Evolutionary conservation across 2,329 filamentous ascomycete species (phyloP).

Genomic region (Aureobasidium sp.): DNA sequence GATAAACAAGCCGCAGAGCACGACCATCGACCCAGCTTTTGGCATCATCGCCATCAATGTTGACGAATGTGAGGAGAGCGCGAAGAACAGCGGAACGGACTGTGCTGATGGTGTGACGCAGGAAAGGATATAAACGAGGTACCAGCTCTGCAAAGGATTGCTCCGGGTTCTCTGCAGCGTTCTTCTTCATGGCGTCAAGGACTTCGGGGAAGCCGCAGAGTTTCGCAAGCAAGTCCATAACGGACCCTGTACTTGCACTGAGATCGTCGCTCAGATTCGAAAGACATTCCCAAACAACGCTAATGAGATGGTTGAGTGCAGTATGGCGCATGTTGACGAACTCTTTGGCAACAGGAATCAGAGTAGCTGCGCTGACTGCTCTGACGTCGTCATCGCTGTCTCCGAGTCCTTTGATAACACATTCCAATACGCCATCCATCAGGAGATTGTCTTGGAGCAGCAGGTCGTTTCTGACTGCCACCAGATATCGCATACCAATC

Average conservation of each 20-base stretch:
- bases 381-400: slow-evolving; percentile 93
- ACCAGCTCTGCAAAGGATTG: slow-evolving; percentile 90
- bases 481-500: slow-evolving; percentile 91
- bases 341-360: slow-evolving; percentile 93
- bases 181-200: slow-evolving; percentile 85
- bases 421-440: slow-evolving; percentile 85
- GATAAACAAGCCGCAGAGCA: slow-evolving; percentile 81
- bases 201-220: slow-evolving; percentile 93
- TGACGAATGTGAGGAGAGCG: slow-evolving; percentile 85
- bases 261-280: slow-evolving; percentile 95
- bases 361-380: slow-evolving; percentile 91
- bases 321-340: slow-evolving; percentile 78
- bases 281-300: slow-evolving; percentile 95
- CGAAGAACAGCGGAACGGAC: slow-evolving; percentile 90
- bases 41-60: slow-evolving; percentile 70
- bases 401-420: slow-evolving; percentile 89
- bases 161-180: slow-evolving; percentile 73
- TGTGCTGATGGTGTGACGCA: slow-evolving; percentile 93
- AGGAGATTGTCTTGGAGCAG: slow-evolving; percentile 75
- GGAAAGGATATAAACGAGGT: slow-evolving; percentile 88
- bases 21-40: slow-evolving; percentile 90
- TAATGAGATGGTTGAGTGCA: slow-evolving; percentile 74
- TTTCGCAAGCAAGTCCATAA: slow-evolving; percentile 96
- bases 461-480: slow-evolving; percentile 88
- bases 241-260: slow-evolving; percentile 92